phyloP scores from a whole-genome alignment of 2,329 filamentous ascomycete species.

The Venturia nashicola region DNA sequence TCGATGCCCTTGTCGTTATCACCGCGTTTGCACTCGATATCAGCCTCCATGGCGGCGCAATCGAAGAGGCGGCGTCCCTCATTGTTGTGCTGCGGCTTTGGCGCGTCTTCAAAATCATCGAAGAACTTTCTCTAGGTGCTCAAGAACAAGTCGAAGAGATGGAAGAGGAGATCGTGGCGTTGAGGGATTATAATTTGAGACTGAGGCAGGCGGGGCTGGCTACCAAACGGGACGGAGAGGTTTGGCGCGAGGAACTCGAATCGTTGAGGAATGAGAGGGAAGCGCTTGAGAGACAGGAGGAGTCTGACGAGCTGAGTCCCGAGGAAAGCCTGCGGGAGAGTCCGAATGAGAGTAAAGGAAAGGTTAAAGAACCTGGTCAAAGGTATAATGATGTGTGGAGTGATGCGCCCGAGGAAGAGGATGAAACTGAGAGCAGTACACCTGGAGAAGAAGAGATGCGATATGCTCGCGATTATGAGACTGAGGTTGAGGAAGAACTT shows the following conservation, averaged over 20 bases:
- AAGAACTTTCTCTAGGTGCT: constrained; percentile 53
- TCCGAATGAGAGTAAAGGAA: neutral
- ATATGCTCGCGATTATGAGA: neutral
- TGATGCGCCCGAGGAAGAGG: neutral
- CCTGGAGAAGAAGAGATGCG: neutral
- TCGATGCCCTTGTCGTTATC: constrained; percentile 53
- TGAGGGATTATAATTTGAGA: constrained; percentile 35
- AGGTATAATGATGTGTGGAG: neutral
- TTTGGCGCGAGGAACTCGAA: neutral
- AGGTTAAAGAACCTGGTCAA: neutral
- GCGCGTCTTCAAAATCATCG: constrained; percentile 58
- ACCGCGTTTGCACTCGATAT: constrained; percentile 51
- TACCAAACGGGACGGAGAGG: neutral
- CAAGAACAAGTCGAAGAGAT: constrained; percentile 50
- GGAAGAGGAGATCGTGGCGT: constrained; percentile 36
- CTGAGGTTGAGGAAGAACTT: neutral
- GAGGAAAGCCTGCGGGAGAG: neutral
- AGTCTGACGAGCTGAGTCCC: neutral
- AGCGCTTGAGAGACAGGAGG: too few relatives aligned
- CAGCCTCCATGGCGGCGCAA: constrained; percentile 40
- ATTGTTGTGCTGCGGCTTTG: constrained; percentile 55
- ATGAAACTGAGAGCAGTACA: neutral
- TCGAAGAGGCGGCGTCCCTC: constrained; percentile 54
- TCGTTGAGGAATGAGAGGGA: neutral
- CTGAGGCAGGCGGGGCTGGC: constrained; percentile 20